phyloP scores from a whole-genome alignment of 2,329 filamentous ascomycete genomes.

The Ophiostoma sp. region DNA sequence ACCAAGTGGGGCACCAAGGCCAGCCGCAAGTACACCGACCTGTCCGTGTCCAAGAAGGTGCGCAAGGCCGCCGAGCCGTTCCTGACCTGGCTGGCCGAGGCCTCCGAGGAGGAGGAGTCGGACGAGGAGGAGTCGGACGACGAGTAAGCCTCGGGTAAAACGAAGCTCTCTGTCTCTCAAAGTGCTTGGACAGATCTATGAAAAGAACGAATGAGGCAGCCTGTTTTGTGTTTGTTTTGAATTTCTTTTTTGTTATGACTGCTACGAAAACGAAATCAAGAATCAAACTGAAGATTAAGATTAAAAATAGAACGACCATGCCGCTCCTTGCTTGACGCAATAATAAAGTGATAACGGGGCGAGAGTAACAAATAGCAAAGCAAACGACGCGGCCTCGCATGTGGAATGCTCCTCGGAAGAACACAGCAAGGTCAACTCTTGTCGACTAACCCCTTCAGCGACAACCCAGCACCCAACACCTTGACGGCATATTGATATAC shows the following conservation, averaged over 20 bases:
- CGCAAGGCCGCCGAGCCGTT: constrained; percentile 92
- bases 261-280: neutral
- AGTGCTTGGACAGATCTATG: neutral
- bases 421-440: neutral
- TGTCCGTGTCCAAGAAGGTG: constrained; percentile 86
- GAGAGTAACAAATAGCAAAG: neutral
- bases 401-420: neutral
- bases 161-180: neutral
- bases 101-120: constrained; percentile 51
- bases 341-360: too few relatives aligned
- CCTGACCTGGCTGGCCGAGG: constrained; percentile 86
- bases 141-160: neutral
- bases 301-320: neutral
- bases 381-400: neutral
- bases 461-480: neutral
- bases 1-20: constrained; percentile 90
- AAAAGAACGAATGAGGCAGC: neutral
- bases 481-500: neutral
- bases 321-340: neutral
- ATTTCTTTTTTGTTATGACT: neutral
- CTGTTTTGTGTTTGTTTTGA: neutral
- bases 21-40: constrained; percentile 96
- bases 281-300: neutral
- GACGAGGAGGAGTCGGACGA: constrained; percentile 41
- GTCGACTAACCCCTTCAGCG: neutral